A percentile compares a stretch with the other conserved stretches of the same genome.
Conservation (phyloP, 2,329 filamentous ascomycete species). For the Teratosphaeria destructans region DNA sequence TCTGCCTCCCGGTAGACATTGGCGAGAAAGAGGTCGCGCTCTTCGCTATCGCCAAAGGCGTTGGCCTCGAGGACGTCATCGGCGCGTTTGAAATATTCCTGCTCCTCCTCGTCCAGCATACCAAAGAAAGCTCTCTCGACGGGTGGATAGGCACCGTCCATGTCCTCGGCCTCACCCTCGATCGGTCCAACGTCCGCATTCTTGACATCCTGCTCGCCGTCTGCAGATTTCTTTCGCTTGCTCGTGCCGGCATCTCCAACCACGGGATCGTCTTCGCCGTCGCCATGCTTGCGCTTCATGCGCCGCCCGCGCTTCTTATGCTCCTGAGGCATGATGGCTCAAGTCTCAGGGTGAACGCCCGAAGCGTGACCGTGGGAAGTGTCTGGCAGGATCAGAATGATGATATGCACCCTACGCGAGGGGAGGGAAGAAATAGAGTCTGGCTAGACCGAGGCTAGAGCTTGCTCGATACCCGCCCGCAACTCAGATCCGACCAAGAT, state of each 20-base stretch:
- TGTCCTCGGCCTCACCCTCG: conserved; percentile 13
- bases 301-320: conserved; percentile 49
- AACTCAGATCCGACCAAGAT: not conserved
- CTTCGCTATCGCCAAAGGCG: conserved; percentile 66
- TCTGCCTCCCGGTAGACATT: conserved; percentile 79
- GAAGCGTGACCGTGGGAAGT: not conserved
- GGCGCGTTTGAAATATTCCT: conserved; percentile 87
- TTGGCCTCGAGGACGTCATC: conserved; percentile 86
- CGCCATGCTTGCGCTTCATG: conserved; percentile 39
- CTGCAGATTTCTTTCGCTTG: conserved; percentile 30
- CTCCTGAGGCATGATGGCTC: conserved; percentile 46
- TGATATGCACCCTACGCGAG: not conserved
- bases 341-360: not conserved
- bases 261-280: conserved; percentile 4
- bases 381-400: not conserved
- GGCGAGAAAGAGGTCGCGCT: conserved; percentile 47
- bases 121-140: conserved; percentile 75
- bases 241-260: conserved; percentile 24
- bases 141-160: conserved; percentile 21
- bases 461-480: not conserved
- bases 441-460: not conserved
- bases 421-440: not conserved
- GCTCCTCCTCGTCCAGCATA: conserved; percentile 82
- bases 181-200: conserved; percentile 9
- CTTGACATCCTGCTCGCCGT: conserved; percentile 2